Conservation (phyloP, 495 filamentous ascomycete species). For the Jackrogersella minutella region DNA sequence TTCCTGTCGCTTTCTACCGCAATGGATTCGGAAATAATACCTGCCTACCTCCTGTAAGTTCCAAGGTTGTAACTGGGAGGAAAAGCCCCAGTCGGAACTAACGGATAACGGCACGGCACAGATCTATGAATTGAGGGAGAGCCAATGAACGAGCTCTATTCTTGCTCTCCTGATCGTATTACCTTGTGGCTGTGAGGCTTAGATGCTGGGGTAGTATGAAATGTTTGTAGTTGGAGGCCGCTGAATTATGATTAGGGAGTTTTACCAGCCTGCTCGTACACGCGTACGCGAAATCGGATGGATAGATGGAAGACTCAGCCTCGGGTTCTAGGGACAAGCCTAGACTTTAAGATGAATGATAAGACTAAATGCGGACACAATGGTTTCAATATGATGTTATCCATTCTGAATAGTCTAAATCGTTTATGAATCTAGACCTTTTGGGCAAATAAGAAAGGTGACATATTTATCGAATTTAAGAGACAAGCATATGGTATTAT, state of each 20-base stretch:
- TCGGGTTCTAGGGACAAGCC: background rate
- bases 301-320: background rate
- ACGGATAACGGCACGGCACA: conserved; percentile 31
- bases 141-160: conserved; percentile 1
- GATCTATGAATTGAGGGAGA: conserved; percentile 7
- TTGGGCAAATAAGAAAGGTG: too few species aligned
- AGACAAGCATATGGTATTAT: too few species aligned
- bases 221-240: conserved; percentile 24
- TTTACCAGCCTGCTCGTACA: conserved; percentile 14
- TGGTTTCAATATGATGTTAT: too few species aligned
- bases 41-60: background rate
- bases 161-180: conserved; percentile 15
- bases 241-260: conserved; percentile 7
- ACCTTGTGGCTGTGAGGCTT: conserved; percentile 20
- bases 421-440: too few species aligned
- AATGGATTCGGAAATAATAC: background rate
- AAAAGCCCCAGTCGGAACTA: background rate
- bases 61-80: too few species aligned
- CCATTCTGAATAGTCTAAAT: too few species aligned
- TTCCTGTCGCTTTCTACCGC: background rate
- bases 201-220: conserved; percentile 28
- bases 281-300: conserved; percentile 3
- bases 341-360: background rate
- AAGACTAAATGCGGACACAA: too few species aligned
- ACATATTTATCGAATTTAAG: too few species aligned